These are phyloP conservation scores for Aspergillus bombycis DNA, from an alignment of 2,329 filamentous ascomycete genomes.

Conservation along the genomic window DNA sequence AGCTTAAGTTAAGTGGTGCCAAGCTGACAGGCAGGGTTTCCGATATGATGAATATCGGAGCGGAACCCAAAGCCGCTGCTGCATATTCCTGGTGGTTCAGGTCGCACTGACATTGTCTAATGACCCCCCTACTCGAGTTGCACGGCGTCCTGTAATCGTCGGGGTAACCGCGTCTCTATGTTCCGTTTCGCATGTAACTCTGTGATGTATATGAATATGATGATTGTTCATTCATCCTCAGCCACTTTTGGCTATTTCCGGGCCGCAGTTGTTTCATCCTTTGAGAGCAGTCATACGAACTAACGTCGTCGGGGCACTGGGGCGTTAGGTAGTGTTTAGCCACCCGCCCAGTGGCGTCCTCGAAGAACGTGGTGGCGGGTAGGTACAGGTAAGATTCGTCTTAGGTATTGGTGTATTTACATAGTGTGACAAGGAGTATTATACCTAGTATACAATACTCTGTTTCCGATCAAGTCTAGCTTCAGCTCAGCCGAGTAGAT, in stretches of 20 bases:
- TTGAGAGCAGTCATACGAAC: not conserved
- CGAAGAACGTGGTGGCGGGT: constrained; percentile 15
- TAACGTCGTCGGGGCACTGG: not conserved
- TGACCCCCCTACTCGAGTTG: not conserved
- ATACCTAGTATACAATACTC: not conserved
- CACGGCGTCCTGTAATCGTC: not conserved
- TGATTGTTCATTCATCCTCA: not conserved
- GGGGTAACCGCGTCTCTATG: not conserved
- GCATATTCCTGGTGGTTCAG: not conserved
- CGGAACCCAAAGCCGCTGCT: not conserved
- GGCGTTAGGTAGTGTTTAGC: not conserved
- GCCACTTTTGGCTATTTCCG: not conserved
- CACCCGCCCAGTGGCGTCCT: constrained; percentile 13
- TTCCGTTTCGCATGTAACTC: not conserved
- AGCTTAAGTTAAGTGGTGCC: constrained; percentile 2
- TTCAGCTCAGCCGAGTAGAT: not conserved
- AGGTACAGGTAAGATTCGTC: not conserved
- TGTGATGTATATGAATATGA: not conserved
- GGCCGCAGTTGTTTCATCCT: not conserved
- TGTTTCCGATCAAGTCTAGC: not conserved
- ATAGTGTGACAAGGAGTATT: constrained; percentile 1
- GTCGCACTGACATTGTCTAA: not conserved
- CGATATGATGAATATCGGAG: not conserved
- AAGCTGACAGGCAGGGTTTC: not conserved
- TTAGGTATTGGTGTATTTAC: constrained; percentile 9